Conservation (phyloP, 116 monocot genomes). For the Trichopus zeylanicus region DNA sequence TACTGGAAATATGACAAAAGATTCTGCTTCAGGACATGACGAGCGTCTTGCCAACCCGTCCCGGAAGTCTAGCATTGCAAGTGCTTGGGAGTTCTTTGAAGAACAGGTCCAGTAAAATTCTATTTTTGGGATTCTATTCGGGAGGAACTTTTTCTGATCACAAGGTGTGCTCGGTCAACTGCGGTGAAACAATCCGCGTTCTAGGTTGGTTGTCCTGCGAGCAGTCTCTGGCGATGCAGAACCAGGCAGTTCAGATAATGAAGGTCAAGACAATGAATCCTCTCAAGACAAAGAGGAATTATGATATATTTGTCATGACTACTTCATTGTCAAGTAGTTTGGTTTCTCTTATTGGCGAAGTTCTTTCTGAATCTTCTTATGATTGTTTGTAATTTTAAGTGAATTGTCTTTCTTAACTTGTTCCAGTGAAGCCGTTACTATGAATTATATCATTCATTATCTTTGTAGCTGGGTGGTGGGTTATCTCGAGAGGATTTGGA, state of each 20-base stretch:
- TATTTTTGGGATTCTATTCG: conserved; percentile 24
- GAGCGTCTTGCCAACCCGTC: conserved; percentile 40
- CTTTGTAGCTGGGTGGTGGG: conserved; percentile 28
- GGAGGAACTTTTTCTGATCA: conserved; percentile 25
- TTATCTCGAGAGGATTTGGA: conserved; percentile 74
- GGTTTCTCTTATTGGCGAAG: background rate
- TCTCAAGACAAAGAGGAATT: conserved; percentile 12
- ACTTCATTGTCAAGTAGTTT: no score
- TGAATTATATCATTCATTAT: background rate
- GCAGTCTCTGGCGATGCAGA: conserved; percentile 36
- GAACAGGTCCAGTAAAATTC: conserved; percentile 26
- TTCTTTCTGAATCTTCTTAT: no score
- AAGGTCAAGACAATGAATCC: conserved; percentile 21
- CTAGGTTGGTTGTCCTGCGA: conserved; percentile 22
- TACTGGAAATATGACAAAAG: background rate
- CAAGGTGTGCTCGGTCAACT: conserved; percentile 13
- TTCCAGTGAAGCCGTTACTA: background rate
- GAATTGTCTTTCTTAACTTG: background rate
- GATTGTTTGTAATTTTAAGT: background rate
- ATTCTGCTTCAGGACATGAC: conserved; percentile 43
- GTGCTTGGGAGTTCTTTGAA: conserved; percentile 23
- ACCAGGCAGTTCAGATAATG: conserved; percentile 37
- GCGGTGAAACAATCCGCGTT: conserved; percentile 8
- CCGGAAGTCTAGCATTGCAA: conserved; percentile 17
- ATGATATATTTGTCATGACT: no score